Evolutionary conservation across 2,329 filamentous ascomycete species (phyloP).

Genomic region (Colletotrichum sp.): DNA sequence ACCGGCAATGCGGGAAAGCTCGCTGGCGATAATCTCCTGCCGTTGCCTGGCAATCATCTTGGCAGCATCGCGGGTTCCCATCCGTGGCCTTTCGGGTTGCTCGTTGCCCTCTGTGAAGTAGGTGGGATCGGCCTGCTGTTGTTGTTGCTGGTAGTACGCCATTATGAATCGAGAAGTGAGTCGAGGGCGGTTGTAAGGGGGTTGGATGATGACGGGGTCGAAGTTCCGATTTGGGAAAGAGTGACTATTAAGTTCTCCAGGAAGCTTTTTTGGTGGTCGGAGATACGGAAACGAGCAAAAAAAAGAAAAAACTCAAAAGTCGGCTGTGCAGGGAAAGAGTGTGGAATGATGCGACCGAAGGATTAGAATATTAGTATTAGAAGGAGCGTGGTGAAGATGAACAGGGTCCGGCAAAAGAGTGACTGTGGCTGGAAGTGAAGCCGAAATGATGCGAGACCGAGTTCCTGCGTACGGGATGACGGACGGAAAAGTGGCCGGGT

Average conservation of each 20-base stretch:
- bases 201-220: constrained; percentile 24
- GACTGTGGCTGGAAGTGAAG: constrained; percentile 57
- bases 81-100: constrained; percentile 55
- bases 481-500: constrained; percentile 45
- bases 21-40: constrained; percentile 87
- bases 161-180: constrained; percentile 43
- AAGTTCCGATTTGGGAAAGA: constrained; percentile 47
- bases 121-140: constrained; percentile 44
- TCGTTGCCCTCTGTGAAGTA: constrained; percentile 63
- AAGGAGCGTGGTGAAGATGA: constrained; percentile 25
- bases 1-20: constrained; percentile 82
- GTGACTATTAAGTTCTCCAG: constrained; percentile 34
- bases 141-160: constrained; percentile 45
- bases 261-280: constrained; percentile 23
- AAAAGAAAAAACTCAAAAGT: background rate
- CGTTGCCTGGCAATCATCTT: constrained; percentile 81
- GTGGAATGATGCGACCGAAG: constrained; percentile 20
- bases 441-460: constrained; percentile 47
- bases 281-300: constrained; percentile 1
- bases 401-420: constrained; percentile 54
- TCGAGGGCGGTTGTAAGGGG: constrained; percentile 32
- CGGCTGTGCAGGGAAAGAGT: constrained; percentile 16
- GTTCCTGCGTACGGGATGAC: constrained; percentile 29
- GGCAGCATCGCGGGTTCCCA: constrained; percentile 76
- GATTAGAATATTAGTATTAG: constrained; percentile 29